Conservation (phyloP, 257 asterid species). For the Leptodermis oblonga region DNA sequence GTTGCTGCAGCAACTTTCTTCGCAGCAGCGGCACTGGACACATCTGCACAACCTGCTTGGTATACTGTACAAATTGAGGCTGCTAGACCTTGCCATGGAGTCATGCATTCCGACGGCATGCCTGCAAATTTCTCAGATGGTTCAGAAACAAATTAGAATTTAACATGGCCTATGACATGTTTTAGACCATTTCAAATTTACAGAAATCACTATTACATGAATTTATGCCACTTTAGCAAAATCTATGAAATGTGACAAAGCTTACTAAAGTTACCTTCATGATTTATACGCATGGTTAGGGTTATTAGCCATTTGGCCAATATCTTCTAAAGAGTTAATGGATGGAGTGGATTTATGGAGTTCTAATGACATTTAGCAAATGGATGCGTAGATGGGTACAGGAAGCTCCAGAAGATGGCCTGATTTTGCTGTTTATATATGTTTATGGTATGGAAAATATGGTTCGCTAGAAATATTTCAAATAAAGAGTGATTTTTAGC, state of each 20-base stretch:
- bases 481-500: no score
- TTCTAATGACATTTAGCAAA: no score
- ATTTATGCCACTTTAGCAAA: no score
- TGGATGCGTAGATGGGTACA: no score
- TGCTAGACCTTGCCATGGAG: slow-evolving; percentile 61
- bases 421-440: no score
- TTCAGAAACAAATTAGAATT: not conserved
- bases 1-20: slow-evolving; percentile 51
- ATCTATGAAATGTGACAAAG: not conserved
- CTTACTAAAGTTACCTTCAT: slow-evolving; percentile 42
- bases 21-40: slow-evolving; percentile 52
- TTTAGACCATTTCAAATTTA: no score
- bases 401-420: no score
- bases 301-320: slow-evolving; percentile 80
- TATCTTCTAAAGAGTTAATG: slow-evolving; percentile 68
- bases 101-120: slow-evolving; percentile 56
- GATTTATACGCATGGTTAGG: slow-evolving; percentile 67
- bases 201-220: no score
- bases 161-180: no score
- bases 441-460: no score
- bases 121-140: slow-evolving; percentile 36
- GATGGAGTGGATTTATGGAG: slow-evolving; percentile 41
- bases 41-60: slow-evolving; percentile 49
- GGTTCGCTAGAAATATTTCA: no score
- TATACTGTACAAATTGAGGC: slow-evolving; percentile 48